phyloP scores from a whole-genome alignment of 192 early-diverging fungal species.

The Coemansia erecta region DNA sequence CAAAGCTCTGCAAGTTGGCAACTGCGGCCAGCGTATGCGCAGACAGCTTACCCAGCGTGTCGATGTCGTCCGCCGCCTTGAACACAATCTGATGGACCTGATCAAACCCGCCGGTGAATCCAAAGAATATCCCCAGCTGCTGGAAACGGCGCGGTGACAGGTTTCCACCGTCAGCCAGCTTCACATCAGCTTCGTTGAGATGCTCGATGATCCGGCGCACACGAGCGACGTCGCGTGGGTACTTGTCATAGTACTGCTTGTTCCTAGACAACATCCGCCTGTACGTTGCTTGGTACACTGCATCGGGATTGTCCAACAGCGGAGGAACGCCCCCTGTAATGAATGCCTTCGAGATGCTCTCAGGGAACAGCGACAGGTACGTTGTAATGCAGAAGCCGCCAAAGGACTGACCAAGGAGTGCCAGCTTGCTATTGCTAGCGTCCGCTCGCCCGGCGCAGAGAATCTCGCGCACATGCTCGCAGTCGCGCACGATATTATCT shows the following conservation, averaged over 20 bases:
- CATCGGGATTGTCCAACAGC: conserved; percentile 59
- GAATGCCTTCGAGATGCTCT: conserved; percentile 59
- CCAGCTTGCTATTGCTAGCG: conserved; percentile 41
- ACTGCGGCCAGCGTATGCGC: conserved; percentile 48
- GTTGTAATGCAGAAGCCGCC: conserved; percentile 70
- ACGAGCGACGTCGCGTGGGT: conserved; percentile 59
- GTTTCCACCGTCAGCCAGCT: conserved; percentile 59
- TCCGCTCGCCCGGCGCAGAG: conserved; percentile 47
- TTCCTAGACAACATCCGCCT: conserved; percentile 60
- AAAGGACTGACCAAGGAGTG: conserved; percentile 67
- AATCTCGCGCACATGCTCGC: conserved; percentile 60
- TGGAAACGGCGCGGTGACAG: conserved; percentile 66
- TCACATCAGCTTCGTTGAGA: conserved; percentile 49
- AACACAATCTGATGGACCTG: conserved; percentile 58
- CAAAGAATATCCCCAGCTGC: conserved; percentile 65
- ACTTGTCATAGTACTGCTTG: conserved; percentile 63
- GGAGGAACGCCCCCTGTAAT: conserved; percentile 72
- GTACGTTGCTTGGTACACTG: conserved; percentile 61
- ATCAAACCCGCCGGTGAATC: conserved; percentile 63
- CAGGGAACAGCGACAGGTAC: conserved; percentile 65
- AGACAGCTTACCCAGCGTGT: conserved; percentile 33
- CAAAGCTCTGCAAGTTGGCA: conserved; percentile 47
- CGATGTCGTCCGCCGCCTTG: conserved; percentile 48
- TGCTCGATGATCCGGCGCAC: conserved; percentile 61
- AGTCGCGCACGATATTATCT: conserved; percentile 67